Evolutionary conservation across 305 asterid species (phyloP).

Genomic region (Andrographis paniculata): DNA sequence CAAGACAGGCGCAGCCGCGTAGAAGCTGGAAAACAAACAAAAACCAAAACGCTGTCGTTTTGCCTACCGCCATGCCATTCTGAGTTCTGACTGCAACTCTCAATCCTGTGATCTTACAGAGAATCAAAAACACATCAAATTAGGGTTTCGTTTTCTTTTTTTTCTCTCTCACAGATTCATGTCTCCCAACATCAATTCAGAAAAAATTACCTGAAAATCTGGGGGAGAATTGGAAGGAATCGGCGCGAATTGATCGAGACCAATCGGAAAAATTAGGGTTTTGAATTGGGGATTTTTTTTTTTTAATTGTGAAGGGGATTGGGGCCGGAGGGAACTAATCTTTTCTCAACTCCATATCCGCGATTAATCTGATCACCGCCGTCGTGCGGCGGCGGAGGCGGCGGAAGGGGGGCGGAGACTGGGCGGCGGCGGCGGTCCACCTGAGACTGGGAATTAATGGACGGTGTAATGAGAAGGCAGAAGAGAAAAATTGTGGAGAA

Average conservation of each 20-base stretch:
- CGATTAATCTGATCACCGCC: conserved; percentile 55
- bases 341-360: conserved; percentile 65
- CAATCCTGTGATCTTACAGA: too few relatives aligned
- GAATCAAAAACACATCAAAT: too few relatives aligned
- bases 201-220: too few relatives aligned
- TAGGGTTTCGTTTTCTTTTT: too few relatives aligned
- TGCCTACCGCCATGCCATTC: background rate
- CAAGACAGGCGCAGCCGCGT: background rate
- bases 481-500: too few relatives aligned
- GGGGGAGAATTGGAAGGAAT: background rate
- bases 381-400: conserved; percentile 22
- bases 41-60: conserved; percentile 6
- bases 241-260: background rate
- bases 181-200: too few relatives aligned
- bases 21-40: conserved; percentile 19
- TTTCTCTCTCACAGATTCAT: too few relatives aligned
- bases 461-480: conserved; percentile 14
- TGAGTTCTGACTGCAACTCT: too few relatives aligned
- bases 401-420: conserved; percentile 14
- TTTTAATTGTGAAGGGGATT: conserved; percentile 77
- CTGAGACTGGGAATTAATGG: conserved; percentile 5
- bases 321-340: conserved; percentile 88
- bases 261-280: background rate
- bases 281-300: too few relatives aligned
- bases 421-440: conserved; percentile 30